Conservation (phyloP, 495 filamentous ascomycete species). For the Aspergillus avenaceus region DNA sequence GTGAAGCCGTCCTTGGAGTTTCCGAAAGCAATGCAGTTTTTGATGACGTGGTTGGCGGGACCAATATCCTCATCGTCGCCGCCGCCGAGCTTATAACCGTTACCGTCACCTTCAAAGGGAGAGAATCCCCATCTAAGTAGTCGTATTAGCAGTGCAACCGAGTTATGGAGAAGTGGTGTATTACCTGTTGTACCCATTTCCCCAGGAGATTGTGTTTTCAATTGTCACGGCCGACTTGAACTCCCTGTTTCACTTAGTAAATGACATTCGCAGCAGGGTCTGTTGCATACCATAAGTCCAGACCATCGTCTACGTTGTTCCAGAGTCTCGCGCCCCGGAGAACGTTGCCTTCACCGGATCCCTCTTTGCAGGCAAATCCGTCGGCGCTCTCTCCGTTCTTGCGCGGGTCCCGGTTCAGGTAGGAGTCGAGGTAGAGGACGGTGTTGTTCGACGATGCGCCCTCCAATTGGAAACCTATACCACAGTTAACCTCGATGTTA, state of each 20-base stretch:
- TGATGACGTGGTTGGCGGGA: slow-evolving; percentile 13
- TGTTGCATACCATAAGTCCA: slow-evolving; percentile 13
- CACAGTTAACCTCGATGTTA: background rate
- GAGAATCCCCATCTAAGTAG: slow-evolving; percentile 12
- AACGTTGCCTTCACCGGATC: slow-evolving; percentile 14
- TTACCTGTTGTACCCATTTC: slow-evolving; percentile 17
- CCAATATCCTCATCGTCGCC: slow-evolving; percentile 13
- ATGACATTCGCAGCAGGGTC: background rate
- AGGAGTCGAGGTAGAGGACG: slow-evolving; percentile 17
- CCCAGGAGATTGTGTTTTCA: slow-evolving; percentile 17
- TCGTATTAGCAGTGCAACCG: background rate
- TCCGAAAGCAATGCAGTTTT: slow-evolving; percentile 12
- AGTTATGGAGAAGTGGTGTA: background rate
- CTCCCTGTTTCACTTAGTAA: slow-evolving; percentile 6
- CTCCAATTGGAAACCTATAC: slow-evolving; percentile 14
- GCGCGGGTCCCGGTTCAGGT: slow-evolving; percentile 15
- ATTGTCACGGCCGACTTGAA: slow-evolving; percentile 20
- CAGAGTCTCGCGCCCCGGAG: slow-evolving; percentile 15
- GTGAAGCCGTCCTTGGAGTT: slow-evolving; percentile 18
- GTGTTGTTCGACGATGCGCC: slow-evolving; percentile 14
- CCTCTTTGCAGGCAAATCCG: slow-evolving; percentile 19
- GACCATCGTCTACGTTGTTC: slow-evolving; percentile 18
- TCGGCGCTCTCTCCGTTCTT: slow-evolving; percentile 20
- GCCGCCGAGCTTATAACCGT: slow-evolving; percentile 18
- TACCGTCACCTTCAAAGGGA: slow-evolving; percentile 19